Base-by-base conservation (phyloP, 306 rosid genomes). In the Macrotyloma uniflorum region DNA sequence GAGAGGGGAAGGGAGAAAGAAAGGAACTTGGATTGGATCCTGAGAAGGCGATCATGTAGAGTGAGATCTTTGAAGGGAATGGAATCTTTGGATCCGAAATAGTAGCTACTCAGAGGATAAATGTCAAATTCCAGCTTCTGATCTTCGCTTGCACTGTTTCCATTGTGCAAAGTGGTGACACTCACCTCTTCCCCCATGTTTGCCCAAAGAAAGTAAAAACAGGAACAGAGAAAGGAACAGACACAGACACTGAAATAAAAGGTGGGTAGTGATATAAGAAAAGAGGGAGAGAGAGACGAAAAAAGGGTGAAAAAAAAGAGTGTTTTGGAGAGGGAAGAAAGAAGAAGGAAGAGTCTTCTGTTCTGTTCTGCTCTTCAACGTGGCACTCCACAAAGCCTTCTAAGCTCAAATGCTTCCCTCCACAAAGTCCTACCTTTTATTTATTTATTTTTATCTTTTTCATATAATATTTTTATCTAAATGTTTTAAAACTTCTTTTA, bases 51-150 rank as follows among this genome's bases (percentile, higher is more conserved):
- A 79, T 87, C 85, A 51, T 80, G 75, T 40, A 81, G 43, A 54
- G 90, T 80, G 70, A 84, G 88, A 15, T 89, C 78, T 86, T 88
- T 90, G 38, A 45, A 79, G 18, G 85, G 83, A 86, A 87, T 23
- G 47, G 97, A 65, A 35, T 84, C 79, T 77, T 88, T 92, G 77
- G 95, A 86, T 43, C 90, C 93, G 51, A 95, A 95, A 76, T 87
- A 95, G 88, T 92, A 95, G 84, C 72, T 53, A 13, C 88, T 87
- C 20, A 90, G 80, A 82, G 98, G 93, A 51, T 89, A 90, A 65
- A 95, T 85, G 22, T 91, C 88, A 7, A 91, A 6, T 51, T 69
- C 75, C 19, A 53, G 62, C 35, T 70, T 77, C 66, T 76, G 81
- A 38, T 74, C 76, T 62, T 47, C 23, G 55, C 3, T 63, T 16